These are phyloP conservation scores for Deakozyma indianensis DNA, from an alignment of 805 yeast species.

Conservation along the genomic window DNA sequence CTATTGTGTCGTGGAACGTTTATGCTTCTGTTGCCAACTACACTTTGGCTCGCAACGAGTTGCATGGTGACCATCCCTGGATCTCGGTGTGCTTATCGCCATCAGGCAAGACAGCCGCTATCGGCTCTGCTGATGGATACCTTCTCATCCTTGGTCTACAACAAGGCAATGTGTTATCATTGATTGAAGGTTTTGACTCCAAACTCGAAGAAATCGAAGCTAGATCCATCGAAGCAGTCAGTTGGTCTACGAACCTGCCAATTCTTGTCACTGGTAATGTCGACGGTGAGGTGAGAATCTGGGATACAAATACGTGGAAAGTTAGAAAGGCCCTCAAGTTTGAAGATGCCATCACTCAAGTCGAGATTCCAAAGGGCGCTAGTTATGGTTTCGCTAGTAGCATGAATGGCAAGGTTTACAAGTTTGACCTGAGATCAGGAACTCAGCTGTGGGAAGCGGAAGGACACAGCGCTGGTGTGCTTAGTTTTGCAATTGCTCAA, in stretches of 20 bases:
- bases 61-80: constrained; percentile 84
- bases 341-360: constrained; percentile 75
- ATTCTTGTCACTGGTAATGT: constrained; percentile 81
- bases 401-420: constrained; percentile 74
- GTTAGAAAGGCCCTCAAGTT: constrained; percentile 55
- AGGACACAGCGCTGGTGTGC: constrained; percentile 90
- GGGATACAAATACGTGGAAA: constrained; percentile 78
- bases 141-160: constrained; percentile 65
- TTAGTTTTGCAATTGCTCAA: constrained; percentile 64
- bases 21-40: constrained; percentile 59
- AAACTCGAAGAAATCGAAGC: constrained; percentile 30
- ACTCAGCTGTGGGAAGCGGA: constrained; percentile 60
- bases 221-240: constrained; percentile 63
- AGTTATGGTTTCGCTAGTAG: constrained; percentile 47
- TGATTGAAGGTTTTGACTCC: constrained; percentile 48
- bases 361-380: constrained; percentile 41
- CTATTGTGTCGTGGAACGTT: constrained; percentile 81
- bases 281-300: constrained; percentile 70
- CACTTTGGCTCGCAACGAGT: constrained; percentile 27
- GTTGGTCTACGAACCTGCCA: constrained; percentile 57
- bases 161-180: constrained; percentile 55
- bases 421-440: constrained; percentile 85
- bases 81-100: constrained; percentile 47
- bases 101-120: constrained; percentile 44
- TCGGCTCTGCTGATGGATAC: constrained; percentile 81